These are phyloP conservation scores for Ceratocystis alfenasii DNA, from an alignment of 2,329 filamentous ascomycete species.

Conservation along the genomic window DNA sequence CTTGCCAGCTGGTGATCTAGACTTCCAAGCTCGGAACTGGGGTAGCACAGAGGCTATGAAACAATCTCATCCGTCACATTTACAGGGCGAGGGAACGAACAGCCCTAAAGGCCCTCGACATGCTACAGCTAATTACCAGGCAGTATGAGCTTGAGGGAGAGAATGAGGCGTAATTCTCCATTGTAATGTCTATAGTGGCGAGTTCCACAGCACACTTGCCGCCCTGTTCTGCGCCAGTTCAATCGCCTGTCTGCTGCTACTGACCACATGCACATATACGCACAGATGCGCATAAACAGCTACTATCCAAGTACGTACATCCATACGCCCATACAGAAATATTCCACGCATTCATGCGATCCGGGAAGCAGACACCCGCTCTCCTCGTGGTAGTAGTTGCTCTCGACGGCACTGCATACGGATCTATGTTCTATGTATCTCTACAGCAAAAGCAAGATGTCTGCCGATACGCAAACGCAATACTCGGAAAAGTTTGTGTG, in stretches of 20 bases:
- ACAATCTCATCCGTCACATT: slow-evolving; percentile 1
- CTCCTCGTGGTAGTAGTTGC: background rate
- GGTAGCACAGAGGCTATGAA: background rate
- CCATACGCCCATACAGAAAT: background rate
- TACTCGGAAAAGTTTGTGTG: slow-evolving; percentile 11
- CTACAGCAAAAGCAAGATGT: background rate
- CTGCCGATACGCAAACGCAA: slow-evolving; percentile 5
- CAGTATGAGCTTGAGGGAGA: background rate
- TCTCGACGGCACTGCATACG: background rate
- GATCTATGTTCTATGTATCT: background rate
- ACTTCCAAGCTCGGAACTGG: background rate
- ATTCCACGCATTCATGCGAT: background rate
- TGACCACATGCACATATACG: too few relatives aligned
- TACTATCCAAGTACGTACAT: too few relatives aligned
- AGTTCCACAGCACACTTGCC: background rate
- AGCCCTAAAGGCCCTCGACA: background rate
- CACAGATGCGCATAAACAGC: too few relatives aligned
- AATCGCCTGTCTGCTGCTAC: too few relatives aligned
- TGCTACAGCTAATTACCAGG: background rate
- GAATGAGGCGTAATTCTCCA: background rate
- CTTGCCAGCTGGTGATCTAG: background rate
- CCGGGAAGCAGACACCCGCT: background rate
- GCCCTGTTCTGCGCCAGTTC: background rate
- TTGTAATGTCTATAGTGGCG: background rate
- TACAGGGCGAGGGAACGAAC: background rate